These are phyloP conservation scores for Plenodomus lindquistii DNA, from an alignment of 2,329 filamentous ascomycete genomes.

Conservation along the genomic window DNA sequence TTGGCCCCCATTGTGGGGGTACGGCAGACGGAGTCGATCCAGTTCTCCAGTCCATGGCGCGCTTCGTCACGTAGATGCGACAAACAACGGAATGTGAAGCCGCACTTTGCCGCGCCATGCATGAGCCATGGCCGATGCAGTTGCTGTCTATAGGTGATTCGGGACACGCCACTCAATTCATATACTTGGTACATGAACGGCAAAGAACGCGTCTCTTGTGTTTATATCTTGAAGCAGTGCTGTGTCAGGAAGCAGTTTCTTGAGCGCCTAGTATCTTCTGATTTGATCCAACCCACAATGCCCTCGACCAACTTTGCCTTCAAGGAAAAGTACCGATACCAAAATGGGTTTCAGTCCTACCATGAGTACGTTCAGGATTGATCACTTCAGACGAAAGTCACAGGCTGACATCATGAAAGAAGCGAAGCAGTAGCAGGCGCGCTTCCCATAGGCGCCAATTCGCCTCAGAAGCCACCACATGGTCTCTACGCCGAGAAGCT, in stretches of 20 bases:
- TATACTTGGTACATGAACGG: neutral
- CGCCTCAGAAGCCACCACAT: slow-evolving; percentile 76
- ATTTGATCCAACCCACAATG: slow-evolving; percentile 53
- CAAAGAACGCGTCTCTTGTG: neutral
- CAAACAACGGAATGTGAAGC: slow-evolving; percentile 29
- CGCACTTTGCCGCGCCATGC: slow-evolving; percentile 33
- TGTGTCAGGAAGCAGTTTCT: neutral
- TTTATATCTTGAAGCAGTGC: neutral
- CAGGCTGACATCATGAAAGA: slow-evolving; percentile 48
- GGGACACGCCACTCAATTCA: neutral
- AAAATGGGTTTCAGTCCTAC: slow-evolving; percentile 76
- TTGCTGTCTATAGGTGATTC: slow-evolving; percentile 18
- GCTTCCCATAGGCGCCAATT: slow-evolving; percentile 76
- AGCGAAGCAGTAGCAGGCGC: slow-evolving; percentile 76
- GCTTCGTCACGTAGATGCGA: slow-evolving; percentile 22
- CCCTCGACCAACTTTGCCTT: slow-evolving; percentile 66
- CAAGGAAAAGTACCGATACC: slow-evolving; percentile 74
- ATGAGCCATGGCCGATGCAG: slow-evolving; percentile 18
- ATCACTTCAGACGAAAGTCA: neutral
- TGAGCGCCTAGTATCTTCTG: neutral
- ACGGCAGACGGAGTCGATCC: slow-evolving; percentile 15
- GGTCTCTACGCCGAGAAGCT: slow-evolving; percentile 79
- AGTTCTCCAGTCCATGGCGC: slow-evolving; percentile 1
- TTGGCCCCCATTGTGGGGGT: slow-evolving; percentile 20
- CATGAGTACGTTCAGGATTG: slow-evolving; percentile 64